These are phyloP conservation scores for Aspergillus heteromorphus DNA, from an alignment of 495 filamentous ascomycete species.

Conservation along the genomic window DNA sequence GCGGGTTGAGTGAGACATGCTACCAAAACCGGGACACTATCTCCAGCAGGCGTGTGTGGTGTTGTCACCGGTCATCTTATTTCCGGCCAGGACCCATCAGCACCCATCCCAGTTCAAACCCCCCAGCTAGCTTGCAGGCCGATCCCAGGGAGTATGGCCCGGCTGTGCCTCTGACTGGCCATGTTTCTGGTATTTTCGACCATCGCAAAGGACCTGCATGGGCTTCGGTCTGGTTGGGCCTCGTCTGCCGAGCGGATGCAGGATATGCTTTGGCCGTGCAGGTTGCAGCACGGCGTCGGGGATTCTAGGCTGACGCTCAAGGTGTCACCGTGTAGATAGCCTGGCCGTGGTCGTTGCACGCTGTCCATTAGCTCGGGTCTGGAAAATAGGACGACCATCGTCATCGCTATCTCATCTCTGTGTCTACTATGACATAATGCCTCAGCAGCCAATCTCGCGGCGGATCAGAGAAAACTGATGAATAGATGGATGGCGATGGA, in stretches of 20 bases:
- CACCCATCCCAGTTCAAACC: not conserved
- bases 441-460: too few relatives aligned
- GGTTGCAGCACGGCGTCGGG: not conserved
- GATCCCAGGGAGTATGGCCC: slow-evolving; percentile 3
- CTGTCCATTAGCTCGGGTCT: not conserved
- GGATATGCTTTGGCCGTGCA: not conserved
- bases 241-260: slow-evolving; percentile 1
- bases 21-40: slow-evolving; percentile 4
- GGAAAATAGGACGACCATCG: too few relatives aligned
- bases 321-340: not conserved
- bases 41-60: not conserved
- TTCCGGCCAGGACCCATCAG: slow-evolving; percentile 7
- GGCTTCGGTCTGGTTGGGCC: slow-evolving; percentile 5
- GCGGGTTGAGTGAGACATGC: slow-evolving; percentile 3
- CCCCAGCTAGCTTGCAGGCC: slow-evolving; percentile 6
- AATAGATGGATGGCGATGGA: too few relatives aligned
- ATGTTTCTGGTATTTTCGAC: slow-evolving; percentile 18
- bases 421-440: too few relatives aligned
- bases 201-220: slow-evolving; percentile 4
- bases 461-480: too few relatives aligned
- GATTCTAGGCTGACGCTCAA: not conserved
- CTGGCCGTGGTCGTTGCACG: not conserved
- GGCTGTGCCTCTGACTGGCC: slow-evolving; percentile 13
- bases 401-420: too few relatives aligned
- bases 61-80: not conserved